Evolutionary conservation across 345 rosid genomes (phyloP).

Genomic region (Linum tenue): DNA sequence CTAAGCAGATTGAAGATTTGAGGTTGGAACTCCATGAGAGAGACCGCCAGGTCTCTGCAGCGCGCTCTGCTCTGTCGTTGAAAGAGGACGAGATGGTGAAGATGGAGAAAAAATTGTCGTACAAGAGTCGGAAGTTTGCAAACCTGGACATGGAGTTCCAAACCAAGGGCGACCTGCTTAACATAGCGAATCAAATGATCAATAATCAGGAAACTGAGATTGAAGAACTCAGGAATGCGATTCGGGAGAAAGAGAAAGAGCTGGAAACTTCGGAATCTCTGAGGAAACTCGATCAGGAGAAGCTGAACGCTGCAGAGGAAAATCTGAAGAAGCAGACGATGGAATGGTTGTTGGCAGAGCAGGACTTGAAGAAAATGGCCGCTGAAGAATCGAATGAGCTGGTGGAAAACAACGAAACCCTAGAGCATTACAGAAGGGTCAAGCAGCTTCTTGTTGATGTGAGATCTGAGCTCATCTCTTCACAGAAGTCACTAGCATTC

Average conservation of each 20-base stretch:
- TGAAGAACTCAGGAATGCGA: constrained; percentile 35
- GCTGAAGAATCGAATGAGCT: constrained; percentile 33
- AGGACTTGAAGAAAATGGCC: constrained; percentile 46
- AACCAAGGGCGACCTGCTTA: constrained; percentile 46
- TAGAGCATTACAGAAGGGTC: constrained; percentile 57
- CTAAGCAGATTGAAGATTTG: constrained; percentile 56
- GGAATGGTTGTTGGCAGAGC: constrained; percentile 62
- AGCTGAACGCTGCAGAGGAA: constrained; percentile 46
- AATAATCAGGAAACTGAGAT: constrained; percentile 56
- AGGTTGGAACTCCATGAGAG: constrained; percentile 44
- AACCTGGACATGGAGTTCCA: constrained; percentile 35
- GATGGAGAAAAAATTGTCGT: constrained; percentile 37
- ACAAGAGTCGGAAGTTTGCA: constrained; percentile 40
- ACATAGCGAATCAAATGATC: constrained; percentile 52
- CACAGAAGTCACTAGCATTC: constrained; percentile 54
- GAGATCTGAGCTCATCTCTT: constrained; percentile 59
- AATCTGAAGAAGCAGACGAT: constrained; percentile 57
- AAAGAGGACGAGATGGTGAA: constrained; percentile 52
- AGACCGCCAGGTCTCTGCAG: constrained; percentile 38
- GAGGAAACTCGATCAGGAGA: constrained; percentile 51
- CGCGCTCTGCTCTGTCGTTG: constrained; percentile 31
- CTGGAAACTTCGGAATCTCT: constrained; percentile 32
- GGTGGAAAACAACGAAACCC: constrained; percentile 41
- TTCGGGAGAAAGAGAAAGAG: constrained; percentile 57
- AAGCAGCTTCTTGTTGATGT: constrained; percentile 60